Percentiles rank a stretch among this genome's conserved stretches.
These are phyloP conservation scores for Vigna mungo DNA, from an alignment of 306 rosid species.

Conservation along the genomic window DNA sequence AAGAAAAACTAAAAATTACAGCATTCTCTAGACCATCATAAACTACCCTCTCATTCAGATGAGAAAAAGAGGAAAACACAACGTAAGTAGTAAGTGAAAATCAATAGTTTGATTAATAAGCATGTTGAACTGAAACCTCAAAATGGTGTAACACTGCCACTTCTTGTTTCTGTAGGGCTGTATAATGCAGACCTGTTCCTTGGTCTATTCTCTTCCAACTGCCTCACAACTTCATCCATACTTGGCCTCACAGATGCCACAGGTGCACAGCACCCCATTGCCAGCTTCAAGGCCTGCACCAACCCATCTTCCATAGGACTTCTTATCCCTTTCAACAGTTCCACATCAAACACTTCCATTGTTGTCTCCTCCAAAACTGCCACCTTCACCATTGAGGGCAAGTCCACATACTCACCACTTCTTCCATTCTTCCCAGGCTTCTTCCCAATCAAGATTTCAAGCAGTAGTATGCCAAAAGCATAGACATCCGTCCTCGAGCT, in stretches of 20 bases:
- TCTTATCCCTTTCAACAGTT: constrained; percentile 84
- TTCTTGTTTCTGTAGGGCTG: constrained; percentile 97
- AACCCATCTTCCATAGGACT: constrained; percentile 97
- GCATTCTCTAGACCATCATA: constrained; percentile 37
- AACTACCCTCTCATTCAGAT: constrained; percentile 45
- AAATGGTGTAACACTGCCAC: constrained; percentile 96
- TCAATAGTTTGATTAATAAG: constrained; percentile 45
- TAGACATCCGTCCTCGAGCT: constrained; percentile 89
- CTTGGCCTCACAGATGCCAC: constrained; percentile 91
- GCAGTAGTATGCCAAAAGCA: constrained; percentile 83
- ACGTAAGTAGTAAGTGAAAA: constrained; percentile 37
- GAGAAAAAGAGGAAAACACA: constrained; percentile 28
- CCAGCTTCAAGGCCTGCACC: constrained; percentile 90
- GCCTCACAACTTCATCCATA: constrained; percentile 98
- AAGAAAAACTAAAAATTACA: constrained; percentile 15
- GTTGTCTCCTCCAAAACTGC: constrained; percentile 97
- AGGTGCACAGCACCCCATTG: constrained; percentile 99
- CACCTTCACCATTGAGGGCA: constrained; percentile 92
- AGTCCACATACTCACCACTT: constrained; percentile 70
- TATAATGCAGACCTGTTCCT: constrained; percentile 96
- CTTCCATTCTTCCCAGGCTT: constrained; percentile 88
- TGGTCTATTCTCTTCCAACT: constrained; percentile 97
- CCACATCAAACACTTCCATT: constrained; percentile 93
- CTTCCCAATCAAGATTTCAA: constrained; percentile 90
- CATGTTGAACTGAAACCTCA: constrained; percentile 52